A percentile compares a stretch with the other conserved stretches of the same genome.
These are phyloP conservation scores for Suillus paluster DNA, from an alignment of 768 basidiomycete species.

Conservation along the genomic window DNA sequence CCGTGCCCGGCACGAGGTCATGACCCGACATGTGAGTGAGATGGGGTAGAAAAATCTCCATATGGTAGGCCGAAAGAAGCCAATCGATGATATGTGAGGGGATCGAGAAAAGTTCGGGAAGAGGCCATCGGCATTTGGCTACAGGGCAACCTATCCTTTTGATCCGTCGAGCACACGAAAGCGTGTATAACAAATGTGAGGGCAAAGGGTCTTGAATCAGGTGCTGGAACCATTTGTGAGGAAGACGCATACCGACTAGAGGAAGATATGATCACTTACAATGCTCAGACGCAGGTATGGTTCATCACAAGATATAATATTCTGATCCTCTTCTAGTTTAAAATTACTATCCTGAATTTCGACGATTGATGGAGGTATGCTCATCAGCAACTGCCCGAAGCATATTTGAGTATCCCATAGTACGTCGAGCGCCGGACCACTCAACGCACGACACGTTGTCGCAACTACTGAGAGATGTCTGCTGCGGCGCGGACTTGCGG, in stretches of 20 bases:
- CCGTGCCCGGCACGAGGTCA: background rate
- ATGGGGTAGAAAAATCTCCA: background rate
- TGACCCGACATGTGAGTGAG: background rate
- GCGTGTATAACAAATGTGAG: background rate
- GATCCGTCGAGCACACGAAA: too few species aligned
- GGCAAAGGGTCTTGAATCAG: background rate
- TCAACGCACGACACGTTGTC: constrained; percentile 11
- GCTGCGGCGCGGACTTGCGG: too few species aligned
- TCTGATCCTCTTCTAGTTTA: background rate
- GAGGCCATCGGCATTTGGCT: too few species aligned
- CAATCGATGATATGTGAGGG: too few species aligned
- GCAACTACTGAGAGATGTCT: constrained; percentile 9
- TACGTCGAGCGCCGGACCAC: background rate
- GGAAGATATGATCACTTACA: background rate
- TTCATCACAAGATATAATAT: background rate
- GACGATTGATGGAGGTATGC: background rate
- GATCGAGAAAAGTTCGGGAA: too few species aligned
- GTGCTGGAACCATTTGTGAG: background rate
- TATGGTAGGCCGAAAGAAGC: too few species aligned
- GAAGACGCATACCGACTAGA: background rate
- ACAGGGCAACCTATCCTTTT: too few species aligned
- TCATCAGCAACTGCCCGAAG: constrained; percentile 2
- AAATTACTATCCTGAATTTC: background rate
- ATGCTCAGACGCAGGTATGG: background rate
- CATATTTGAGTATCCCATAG: constrained; percentile 12